Evolutionary conservation across 139 green algal species (phyloP), one percentile per base, ranked within the genome.

Genomic region (Ulvella scutata): DNA sequence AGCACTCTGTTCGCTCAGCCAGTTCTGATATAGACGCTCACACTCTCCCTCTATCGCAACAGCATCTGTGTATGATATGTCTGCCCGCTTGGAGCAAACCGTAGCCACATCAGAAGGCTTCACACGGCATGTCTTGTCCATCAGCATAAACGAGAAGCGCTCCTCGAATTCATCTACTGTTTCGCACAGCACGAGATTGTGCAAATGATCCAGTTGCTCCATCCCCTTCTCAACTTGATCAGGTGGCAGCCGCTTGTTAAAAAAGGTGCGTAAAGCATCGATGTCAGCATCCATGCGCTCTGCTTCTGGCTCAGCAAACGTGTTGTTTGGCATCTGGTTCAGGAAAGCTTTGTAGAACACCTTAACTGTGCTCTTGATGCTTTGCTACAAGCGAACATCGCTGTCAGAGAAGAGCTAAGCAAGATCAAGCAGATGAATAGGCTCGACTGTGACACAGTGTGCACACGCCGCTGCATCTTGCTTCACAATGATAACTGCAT

Each of bases 61-160:
- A 34, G 51, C 51, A 67, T 67, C 51, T 67, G 51, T 26, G 17
- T n/a, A n/a, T 29, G 51, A 36, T n/a, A 67, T 67, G 51, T 67
- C 51, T 26, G 51, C 31, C 13, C 51, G 51, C 51, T 67, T 67
- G 51, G 51, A n/a, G 33, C 51, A 67, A 2, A 67, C 51, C 31
- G 51, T 26, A n/a, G 51, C 51, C 7, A 67, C 33, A 36, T 67
- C 51, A 34, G 51, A 67, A 26, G 51, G 51, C 2, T 67, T 67
- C 0, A 67, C 51, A 13, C 33, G 31, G 51, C 51, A 67, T 10
- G 51, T 36, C n/a, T 26, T 67, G 51, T 67, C 51, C 51, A 67
- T 67, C n/a, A 67, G 51, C 51, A 67, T 67, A 26, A 67, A 67
- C 6, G n/a, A n/a, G 51, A 67, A 67, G 51, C 51, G 51, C 51